Base-by-base conservation (phyloP, 2,329 filamentous ascomycete species). In the Chaetomium sp. region DNA sequence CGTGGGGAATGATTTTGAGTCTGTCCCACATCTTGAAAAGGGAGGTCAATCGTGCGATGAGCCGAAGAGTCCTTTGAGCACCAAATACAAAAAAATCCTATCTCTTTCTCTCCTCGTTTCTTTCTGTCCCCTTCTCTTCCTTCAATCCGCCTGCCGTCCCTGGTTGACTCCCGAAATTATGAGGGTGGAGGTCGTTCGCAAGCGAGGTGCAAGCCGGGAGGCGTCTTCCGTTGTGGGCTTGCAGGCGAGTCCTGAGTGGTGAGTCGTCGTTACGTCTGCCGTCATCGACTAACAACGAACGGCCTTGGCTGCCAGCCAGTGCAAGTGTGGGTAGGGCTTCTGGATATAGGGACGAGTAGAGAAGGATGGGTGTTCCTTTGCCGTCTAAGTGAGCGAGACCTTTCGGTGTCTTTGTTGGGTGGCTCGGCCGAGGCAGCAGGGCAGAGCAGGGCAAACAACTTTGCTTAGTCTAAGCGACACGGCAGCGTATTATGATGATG, bases 1-100 rank as follows among this genome's bases (percentile, higher is more conserved):
- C 27, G 34, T 51, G 66, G 54, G 60, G 55, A 43, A 53, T 53
- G 42, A 62, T 64, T 58, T 65, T 68, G 49, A 72, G 61, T 35
- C 69, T 69, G 61, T 72, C 70, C 67, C 69, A 72, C 71, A 73
- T 72, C 58, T 60, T 62, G 19, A 27, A 27, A 27, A 3, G 19
- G 19, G 19, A 27, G 19, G 19, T 3, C 19, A 27, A 27, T 27
- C 19, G 19, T 27, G 19, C 19, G 19, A 27, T 27, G 19, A 27
- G 19, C 19, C 19, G 19, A 27, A 27, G 3, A 3, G 19, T 27
- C 19, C 19, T 27, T 27, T 27, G 19, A 27, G 19, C 19, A 27
- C 19, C 19, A 38, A 19, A 11, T 14, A 14, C 8, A n/a, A 32
- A 10, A n/a, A 2, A 32, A 44, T 12, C 19, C 14, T 36, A n/a